Percentiles rank a stretch among this genome's conserved stretches.
These are phyloP conservation scores for Nitzschia sp. DNA, from an alignment of 108 stramenopile species.

Conservation along the genomic window DNA sequence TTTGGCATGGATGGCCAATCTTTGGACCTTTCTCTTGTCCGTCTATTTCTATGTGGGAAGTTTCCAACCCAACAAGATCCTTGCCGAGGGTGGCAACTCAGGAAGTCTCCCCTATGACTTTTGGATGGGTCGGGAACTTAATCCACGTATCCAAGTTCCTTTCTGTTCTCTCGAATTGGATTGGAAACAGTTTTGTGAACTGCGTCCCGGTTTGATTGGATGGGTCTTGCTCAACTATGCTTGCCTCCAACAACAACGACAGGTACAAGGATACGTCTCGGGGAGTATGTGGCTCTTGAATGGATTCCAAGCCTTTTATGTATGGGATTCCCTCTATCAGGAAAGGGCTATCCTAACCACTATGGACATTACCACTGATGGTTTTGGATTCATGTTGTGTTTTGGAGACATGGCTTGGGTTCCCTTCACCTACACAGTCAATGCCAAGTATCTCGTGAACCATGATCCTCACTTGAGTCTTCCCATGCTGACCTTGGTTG, in stretches of 20 bases:
- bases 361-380: slow-evolving; percentile 99
- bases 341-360: slow-evolving; percentile 96
- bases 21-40: slow-evolving; percentile 57
- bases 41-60: slow-evolving; percentile 75
- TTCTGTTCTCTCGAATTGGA: slow-evolving; percentile 67
- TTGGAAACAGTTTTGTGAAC: slow-evolving; percentile 97
- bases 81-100: slow-evolving; percentile 85
- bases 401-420: slow-evolving; percentile 99
- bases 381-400: slow-evolving; percentile 97
- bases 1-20: slow-evolving; percentile 64
- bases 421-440: slow-evolving; percentile 94
- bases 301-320: slow-evolving; percentile 91
- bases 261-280: slow-evolving; percentile 71
- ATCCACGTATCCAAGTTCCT: slow-evolving; percentile 72
- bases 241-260: slow-evolving; percentile 78
- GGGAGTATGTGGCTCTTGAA: slow-evolving; percentile 90
- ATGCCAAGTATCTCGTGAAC: slow-evolving; percentile 89
- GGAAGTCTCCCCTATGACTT: slow-evolving; percentile 89
- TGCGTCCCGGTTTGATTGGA: slow-evolving; percentile 92
- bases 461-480: slow-evolving; percentile 80
- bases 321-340: slow-evolving; percentile 94
- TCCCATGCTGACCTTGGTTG: slow-evolving; percentile 46
- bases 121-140: slow-evolving; percentile 97
- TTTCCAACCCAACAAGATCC: slow-evolving; percentile 51
- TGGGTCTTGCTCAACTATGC: slow-evolving; percentile 91